Evolutionary conservation across 148 eudicot genomes (phyloP).

Genomic region (Fallopia convolvulus): DNA sequence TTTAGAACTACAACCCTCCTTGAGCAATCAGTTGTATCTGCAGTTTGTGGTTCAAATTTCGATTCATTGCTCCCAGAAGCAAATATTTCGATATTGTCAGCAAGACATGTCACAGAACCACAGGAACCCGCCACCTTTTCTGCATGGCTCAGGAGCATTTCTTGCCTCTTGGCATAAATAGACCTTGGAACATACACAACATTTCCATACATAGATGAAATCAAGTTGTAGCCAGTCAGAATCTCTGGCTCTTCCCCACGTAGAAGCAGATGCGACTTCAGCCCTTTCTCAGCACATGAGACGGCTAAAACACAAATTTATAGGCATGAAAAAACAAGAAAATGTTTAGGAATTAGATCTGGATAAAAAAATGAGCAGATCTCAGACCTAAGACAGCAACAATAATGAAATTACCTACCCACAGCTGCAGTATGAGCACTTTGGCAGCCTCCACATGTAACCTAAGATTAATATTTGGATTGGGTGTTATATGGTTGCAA

Average conservation of each 20-base stretch:
- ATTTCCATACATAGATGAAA: conserved; percentile 70
- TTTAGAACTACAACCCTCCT: conserved; percentile 53
- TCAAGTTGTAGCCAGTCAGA: conserved; percentile 70
- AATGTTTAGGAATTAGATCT: background rate
- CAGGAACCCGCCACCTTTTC: conserved; percentile 39
- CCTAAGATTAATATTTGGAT: conserved; percentile 45
- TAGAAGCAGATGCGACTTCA: conserved; percentile 77
- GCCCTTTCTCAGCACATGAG: conserved; percentile 83
- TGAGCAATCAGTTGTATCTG: conserved; percentile 10
- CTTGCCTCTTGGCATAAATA: conserved; percentile 66
- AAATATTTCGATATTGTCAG: conserved; percentile 45
- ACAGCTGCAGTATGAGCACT: conserved; percentile 96
- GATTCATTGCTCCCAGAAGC: conserved; percentile 14
- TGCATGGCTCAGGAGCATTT: conserved; percentile 68
- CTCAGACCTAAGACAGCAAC: background rate
- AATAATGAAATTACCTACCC: conserved; percentile 46
- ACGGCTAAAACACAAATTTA: conserved; percentile 54
- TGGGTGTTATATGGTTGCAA: conserved; percentile 20
- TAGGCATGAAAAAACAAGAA: background rate
- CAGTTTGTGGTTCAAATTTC: conserved; percentile 10
- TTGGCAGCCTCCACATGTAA: conserved; percentile 99
- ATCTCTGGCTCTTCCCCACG: conserved; percentile 87
- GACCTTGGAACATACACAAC: conserved; percentile 74
- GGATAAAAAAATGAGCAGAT: background rate
- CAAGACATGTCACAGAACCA: conserved; percentile 49